Base-by-base conservation (phyloP, 2,329 filamentous ascomycete genomes). In the Pleomassaria siparia region DNA sequence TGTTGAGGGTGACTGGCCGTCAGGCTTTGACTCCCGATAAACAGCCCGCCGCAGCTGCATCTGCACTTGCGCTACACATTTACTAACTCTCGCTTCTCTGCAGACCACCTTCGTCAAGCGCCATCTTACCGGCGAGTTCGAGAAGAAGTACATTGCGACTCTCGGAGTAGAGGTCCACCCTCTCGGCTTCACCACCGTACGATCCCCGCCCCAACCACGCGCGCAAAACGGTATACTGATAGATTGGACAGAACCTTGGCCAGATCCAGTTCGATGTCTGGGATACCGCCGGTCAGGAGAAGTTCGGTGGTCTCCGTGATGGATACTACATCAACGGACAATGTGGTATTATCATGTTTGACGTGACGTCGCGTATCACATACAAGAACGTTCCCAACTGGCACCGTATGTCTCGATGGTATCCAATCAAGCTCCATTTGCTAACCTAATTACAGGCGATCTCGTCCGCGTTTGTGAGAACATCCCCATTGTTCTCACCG, bases 371-470 rank as follows among this genome's bases (percentile, higher is more conserved):
- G 64, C 89, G 94, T 73, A 97, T 99, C 76, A 99, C 94, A 76
- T 99, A 99, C 88, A 99, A 99, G 88, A 99, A 99, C 82, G 94
- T 99, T 59, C 94, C 94, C 80, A 97, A 97, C 88, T 99, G 94
- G 94, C 94, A 99, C 80, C 94, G 94, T 96, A 86, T 74, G 90
- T 85, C 51, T 51, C 30, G 26, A 9, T 49, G 43, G 30, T n/a
- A 22, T n/a, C 6, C 16, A 21, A 8, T n/a, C 8, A 13, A 21
- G 15, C 11, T 43, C 6, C 37, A 8, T 21, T 21, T 22, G 28
- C 61, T 67, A 60, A 66, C 47, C 28, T 25, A 2, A 9, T 13
- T 35, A 37, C 56, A 96, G 91, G 91, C 81, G 94, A 99, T 72
- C 86, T 99, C 67, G 91, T 96, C 78, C 94, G 92, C 78, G 92